Percentiles rank a stretch among this genome's conserved stretches.
These are phyloP conservation scores for Rhynchosporium secalis DNA, from an alignment of 2,329 filamentous ascomycete genomes.

Conservation along the genomic window DNA sequence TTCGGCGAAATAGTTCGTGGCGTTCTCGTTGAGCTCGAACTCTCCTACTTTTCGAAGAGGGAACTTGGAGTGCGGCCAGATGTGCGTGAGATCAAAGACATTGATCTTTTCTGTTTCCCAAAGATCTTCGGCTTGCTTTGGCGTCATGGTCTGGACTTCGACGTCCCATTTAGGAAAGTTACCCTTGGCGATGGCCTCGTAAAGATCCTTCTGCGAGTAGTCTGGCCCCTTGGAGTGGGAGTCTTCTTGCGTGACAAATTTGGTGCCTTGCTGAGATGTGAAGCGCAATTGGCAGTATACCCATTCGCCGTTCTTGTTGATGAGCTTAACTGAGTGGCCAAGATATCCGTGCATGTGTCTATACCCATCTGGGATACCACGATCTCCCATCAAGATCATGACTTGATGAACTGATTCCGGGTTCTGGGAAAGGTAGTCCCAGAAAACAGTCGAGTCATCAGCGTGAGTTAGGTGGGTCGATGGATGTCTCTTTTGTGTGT, in stretches of 20 bases:
- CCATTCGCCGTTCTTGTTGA: slow-evolving; percentile 54
- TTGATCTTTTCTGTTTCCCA: slow-evolving; percentile 46
- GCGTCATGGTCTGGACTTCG: slow-evolving; percentile 54
- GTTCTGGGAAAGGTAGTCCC: slow-evolving; percentile 40
- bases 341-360: slow-evolving; percentile 56
- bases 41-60: slow-evolving; percentile 52
- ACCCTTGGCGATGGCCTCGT: slow-evolving; percentile 52
- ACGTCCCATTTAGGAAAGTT: slow-evolving; percentile 56
- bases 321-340: slow-evolving; percentile 56
- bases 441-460: slow-evolving; percentile 51
- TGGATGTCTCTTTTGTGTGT: slow-evolving; percentile 74
- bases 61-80: slow-evolving; percentile 50
- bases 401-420: slow-evolving; percentile 58
- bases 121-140: slow-evolving; percentile 52
- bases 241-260: slow-evolving; percentile 53
- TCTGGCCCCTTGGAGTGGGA: slow-evolving; percentile 47
- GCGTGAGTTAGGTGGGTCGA: slow-evolving; percentile 65
- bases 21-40: slow-evolving; percentile 50
- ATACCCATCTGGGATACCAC: slow-evolving; percentile 55
- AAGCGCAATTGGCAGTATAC: slow-evolving; percentile 56
- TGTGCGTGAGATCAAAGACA: slow-evolving; percentile 55
- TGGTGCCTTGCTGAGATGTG: slow-evolving; percentile 53
- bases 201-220: slow-evolving; percentile 53
- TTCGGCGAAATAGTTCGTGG: slow-evolving; percentile 60
- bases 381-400: slow-evolving; percentile 59